Base-by-base conservation (phyloP, 305 asterid species). In the Ilex paraguariensis region DNA sequence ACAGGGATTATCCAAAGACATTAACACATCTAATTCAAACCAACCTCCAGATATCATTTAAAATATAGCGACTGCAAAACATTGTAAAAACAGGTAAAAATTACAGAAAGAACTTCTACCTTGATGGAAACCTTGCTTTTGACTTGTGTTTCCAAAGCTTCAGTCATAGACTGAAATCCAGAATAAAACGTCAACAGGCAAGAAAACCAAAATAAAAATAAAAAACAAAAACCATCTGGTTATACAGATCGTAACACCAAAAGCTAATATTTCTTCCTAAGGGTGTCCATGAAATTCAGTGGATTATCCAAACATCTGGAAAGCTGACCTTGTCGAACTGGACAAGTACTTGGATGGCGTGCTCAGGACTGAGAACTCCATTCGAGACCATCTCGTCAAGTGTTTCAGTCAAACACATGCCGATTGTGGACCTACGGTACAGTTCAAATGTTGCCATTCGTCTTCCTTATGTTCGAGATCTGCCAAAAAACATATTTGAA, bases 401-500 rank as follows among this genome's bases (percentile, higher is more conserved):
- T n/a, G 99, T 85, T 63, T 94, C 97, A 0, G 98, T 90, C 82
- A 94, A 72, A 66, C 99, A 90, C 99, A 91, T 94, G 57, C 99
- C 99, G 31, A 91, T 87, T 62, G 98, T 94, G 9, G 99, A 94
- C 77, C 99, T 86, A 71, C 99, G 60, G 72, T 94, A 94, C 63
- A 94, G 81, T 87, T 94, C 99, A 53, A 94, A 87, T 55, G 93
- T 87, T 60, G 95, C 88, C 95, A 87, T 87, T 70, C 58, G 66
- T 63, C n/a, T 69, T 77, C 71, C 31, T 16, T 39, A 14, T 28
- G 62, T 54, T 56, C 73, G 60, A 44, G 42, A 62, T 4, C 42
- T 15, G 6, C 21, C 49, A 64, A 54, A 3, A 15, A 49, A 45
- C 54, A 39, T 14, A 17, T 42, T 33, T 36, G 9, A 12, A 55